phyloP scores from a whole-genome alignment of 768 basidiomycete genomes.

The Hydnomerulius pinastri region DNA sequence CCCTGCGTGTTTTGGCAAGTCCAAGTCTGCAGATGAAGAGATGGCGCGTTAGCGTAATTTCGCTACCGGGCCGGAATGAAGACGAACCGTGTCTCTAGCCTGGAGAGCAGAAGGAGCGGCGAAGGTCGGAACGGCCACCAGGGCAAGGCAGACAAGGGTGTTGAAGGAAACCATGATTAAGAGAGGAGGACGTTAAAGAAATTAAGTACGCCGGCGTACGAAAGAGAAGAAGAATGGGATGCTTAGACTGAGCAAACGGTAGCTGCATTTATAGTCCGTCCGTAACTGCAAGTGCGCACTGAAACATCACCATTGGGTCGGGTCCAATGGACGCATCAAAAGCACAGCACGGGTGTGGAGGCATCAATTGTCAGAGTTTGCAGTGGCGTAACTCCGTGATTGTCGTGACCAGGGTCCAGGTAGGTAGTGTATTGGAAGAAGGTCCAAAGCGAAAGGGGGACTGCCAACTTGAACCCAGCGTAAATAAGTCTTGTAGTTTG shows the following conservation, averaged over 20 bases:
- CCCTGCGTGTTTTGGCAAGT: background rate
- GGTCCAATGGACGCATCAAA: background rate
- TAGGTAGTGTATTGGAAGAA: too few species aligned
- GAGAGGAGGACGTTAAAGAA: background rate
- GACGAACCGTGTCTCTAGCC: background rate
- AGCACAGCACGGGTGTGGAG: too few species aligned
- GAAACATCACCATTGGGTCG: background rate
- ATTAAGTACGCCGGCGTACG: background rate
- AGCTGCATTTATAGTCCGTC: background rate
- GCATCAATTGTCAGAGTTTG: too few species aligned
- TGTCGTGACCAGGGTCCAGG: too few species aligned
- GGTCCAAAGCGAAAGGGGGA: too few species aligned
- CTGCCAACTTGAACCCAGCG: too few species aligned
- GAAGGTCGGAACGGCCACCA: background rate
- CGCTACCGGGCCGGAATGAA: background rate
- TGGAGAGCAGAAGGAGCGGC: background rate
- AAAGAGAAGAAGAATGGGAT: background rate
- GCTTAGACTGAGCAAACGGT: background rate
- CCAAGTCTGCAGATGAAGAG: background rate
- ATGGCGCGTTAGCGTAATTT: background rate
- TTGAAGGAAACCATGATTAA: background rate
- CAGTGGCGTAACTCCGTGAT: too few species aligned
- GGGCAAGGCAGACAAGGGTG: background rate
- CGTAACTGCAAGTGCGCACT: too few species aligned
- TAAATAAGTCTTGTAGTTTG: too few species aligned